Conservation (phyloP, 2,329 filamentous ascomycete genomes). For the Fusarium sambucinum region DNA sequence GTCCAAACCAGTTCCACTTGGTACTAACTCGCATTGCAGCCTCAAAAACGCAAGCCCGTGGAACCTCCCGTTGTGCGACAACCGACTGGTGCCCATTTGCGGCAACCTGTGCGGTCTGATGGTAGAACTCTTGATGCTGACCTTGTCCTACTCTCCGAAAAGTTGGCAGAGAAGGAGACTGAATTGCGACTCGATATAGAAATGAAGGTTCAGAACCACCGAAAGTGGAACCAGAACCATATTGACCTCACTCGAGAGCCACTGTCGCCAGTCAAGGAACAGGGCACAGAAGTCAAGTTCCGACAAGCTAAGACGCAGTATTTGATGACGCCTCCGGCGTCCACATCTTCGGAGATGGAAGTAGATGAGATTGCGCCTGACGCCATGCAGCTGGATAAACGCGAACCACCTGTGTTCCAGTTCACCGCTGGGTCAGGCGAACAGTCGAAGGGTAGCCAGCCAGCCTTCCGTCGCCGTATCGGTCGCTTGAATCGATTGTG, state of each 20-base stretch:
- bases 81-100: constrained; percentile 72
- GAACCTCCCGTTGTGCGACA: constrained; percentile 73
- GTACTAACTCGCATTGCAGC: constrained; percentile 60
- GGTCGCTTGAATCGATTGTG: constrained; percentile 87
- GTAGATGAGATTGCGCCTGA: constrained; percentile 63
- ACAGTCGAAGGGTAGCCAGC: constrained; percentile 59
- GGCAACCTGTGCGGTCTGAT: constrained; percentile 77
- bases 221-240: constrained; percentile 90
- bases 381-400: constrained; percentile 56
- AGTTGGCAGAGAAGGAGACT: constrained; percentile 83
- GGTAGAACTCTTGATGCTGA: constrained; percentile 81
- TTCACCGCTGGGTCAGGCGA: constrained; percentile 60
- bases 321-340: constrained; percentile 73
- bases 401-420: constrained; percentile 56
- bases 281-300: constrained; percentile 72
- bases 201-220: constrained; percentile 86
- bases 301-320: constrained; percentile 79
- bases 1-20: constrained; percentile 41
- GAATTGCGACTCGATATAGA: constrained; percentile 86
- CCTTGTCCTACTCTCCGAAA: constrained; percentile 79
- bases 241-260: constrained; percentile 89
- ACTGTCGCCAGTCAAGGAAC: constrained; percentile 80
- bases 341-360: constrained; percentile 68
- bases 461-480: constrained; percentile 84
- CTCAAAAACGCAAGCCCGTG: constrained; percentile 76